These are phyloP conservation scores for Alternaria brassicae DNA, from an alignment of 2,329 filamentous ascomycete species.

Conservation along the genomic window DNA sequence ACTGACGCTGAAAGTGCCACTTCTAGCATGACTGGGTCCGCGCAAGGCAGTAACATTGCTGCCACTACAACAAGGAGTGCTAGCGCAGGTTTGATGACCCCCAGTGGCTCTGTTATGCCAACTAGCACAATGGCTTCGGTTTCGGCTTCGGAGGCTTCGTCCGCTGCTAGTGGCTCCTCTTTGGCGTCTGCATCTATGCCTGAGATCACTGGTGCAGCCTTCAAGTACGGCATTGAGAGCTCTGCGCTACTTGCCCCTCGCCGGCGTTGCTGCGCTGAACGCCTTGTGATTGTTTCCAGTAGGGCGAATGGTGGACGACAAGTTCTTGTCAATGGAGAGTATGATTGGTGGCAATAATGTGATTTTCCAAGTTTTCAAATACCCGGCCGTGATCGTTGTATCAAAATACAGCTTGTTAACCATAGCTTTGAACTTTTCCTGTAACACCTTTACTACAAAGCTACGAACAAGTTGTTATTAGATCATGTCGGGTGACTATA, in stretches of 20 bases:
- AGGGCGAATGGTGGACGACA: background rate
- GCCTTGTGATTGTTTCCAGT: slow-evolving; percentile 16
- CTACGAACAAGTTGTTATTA: too few relatives aligned
- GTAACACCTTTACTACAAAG: too few relatives aligned
- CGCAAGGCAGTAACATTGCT: slow-evolving; percentile 11
- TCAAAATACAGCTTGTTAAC: background rate
- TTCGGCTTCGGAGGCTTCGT: slow-evolving; percentile 8
- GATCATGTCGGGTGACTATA: too few relatives aligned
- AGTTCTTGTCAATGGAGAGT: background rate
- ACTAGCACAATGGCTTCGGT: slow-evolving; percentile 5
- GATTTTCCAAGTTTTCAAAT: background rate
- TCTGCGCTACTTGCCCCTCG: slow-evolving; percentile 29
- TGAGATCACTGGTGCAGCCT: slow-evolving; percentile 32
- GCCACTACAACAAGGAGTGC: slow-evolving; percentile 10
- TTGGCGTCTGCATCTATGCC: slow-evolving; percentile 20
- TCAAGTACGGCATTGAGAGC: slow-evolving; percentile 26
- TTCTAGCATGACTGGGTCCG: slow-evolving; percentile 8
- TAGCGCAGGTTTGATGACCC: slow-evolving; percentile 1
- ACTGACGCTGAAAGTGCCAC: slow-evolving; percentile 15
- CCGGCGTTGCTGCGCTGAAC: slow-evolving; percentile 31
- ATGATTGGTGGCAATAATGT: background rate
- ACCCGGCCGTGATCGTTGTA: background rate
- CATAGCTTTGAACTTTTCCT: background rate
- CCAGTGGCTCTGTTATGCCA: background rate
- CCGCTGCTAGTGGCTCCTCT: slow-evolving; percentile 8